Evolutionary conservation across 1,284 basidiomycete species (phyloP), one percentile per base, ranked within the genome.

Genomic region (Sutorius eximius): DNA sequence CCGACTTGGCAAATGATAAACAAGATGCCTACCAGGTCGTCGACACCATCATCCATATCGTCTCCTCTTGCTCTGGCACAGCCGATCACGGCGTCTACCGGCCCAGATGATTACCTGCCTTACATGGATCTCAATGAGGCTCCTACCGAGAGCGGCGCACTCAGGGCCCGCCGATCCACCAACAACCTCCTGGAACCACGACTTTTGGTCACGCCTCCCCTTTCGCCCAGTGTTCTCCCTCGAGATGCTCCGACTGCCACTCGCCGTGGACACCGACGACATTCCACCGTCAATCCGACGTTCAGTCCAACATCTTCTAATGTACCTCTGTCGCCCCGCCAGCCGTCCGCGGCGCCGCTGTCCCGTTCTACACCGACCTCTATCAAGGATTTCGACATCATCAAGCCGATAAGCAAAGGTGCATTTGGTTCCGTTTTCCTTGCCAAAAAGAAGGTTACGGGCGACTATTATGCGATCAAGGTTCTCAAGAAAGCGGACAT

Each of bases 381-480:
- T 3, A 98, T 99, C 77, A 98, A 94, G 72, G 97, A 99, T 74
- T 99, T 99, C 67, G 95, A 98, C 70, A 89, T 99, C 67, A 95
- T 99, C 78, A 99, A 99, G 73, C 97, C 97, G 3, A 99, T 99
- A 73, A 95, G 93, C 72, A 98, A 99, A 69, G 97, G 97, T 51
- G 97, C 97, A 2, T 99, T 98, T 68, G 97, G 97, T 13, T 96
- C 95, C 15, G 97, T 99, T 46, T 99, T 97, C 73, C 81, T 99
- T 37, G 93, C 97, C 33, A 97, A 96, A 78, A 99, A 99, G 81
- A 95, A 94, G 63, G 90, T 86, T 5, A 99, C 97, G 1, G 97
- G 97, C 51, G 97, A 99, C 74, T 98, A 98, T 75, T 99, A 90
- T 75, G 97, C 97, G 29, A 97, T 99, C 85, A 99, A 99, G 75